Evolutionary conservation across 1,139 yeast genomes (phyloP), one percentile per base, ranked within the genome.

Genomic region (Spathaspora jeffriesii): DNA sequence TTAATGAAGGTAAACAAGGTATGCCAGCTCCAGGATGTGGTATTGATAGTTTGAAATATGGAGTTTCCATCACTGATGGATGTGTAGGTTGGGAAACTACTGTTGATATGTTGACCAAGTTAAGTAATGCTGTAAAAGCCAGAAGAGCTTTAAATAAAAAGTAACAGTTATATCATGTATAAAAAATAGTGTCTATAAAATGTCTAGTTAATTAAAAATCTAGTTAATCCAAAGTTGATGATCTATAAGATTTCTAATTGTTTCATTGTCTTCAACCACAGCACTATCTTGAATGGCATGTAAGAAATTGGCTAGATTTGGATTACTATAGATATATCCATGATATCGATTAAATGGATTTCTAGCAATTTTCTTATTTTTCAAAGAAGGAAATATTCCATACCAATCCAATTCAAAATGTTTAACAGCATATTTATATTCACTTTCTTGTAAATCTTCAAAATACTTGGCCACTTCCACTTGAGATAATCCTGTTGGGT

Each of bases 1-100:
- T 93, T 56, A 82, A 75, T 47, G 98, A 88, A 65, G 99, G 99
- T 47, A 85, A 95, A 73, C 99, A 93, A 71, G 86, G 88, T 59
- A 92, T 92, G 51, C 82, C 88, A 43, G 78, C 70, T 9, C 74
- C 72, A 36, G 69, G 82, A 52, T 89, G 85, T 51, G 96, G 95
- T 44, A 86, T 86, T 64, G 81, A 79, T 52, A 71, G 70, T 23
- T 78, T 92, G 67, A 81, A 85, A 60, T 92, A 93, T 70, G 98
- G 98, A 49, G 88, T 93, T 58, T 88, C 96, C 43, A 92, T 93
- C 61, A 93, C 99, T 32, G 98, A 93, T 69, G 97, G 97, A 34
- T 93, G 99, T 77, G 91, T 93, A 54, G 81, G 88, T 57, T 89
- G 96, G 88, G 92, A 87, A 42, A 78, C 82, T 50, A 93, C 98